Percentiles rank a stretch among this genome's conserved stretches.
Conservation (phyloP, 2,329 filamentous ascomycete genomes). For the Camillea tinctor region DNA sequence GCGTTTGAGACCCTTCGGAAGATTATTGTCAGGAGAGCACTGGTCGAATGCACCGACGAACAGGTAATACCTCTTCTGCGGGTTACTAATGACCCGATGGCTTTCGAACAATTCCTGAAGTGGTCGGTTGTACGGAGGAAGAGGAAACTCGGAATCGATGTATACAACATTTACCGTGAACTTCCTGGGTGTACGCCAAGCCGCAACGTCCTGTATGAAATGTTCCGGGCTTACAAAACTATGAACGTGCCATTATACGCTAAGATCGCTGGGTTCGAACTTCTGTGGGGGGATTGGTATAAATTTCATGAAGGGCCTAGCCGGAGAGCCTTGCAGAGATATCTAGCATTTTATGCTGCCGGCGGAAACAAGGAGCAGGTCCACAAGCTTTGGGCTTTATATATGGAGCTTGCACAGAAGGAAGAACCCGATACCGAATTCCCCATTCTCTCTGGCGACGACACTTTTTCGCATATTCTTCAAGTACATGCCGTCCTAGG, state of each 20-base stretch:
- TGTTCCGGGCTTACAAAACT: conserved; percentile 38
- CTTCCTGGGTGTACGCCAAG: conserved; percentile 40
- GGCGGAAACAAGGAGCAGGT: conserved; percentile 48
- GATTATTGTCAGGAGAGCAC: conserved; percentile 30
- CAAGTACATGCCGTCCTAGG: conserved; percentile 70
- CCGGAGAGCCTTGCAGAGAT: conserved; percentile 47
- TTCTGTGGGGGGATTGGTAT: conserved; percentile 50
- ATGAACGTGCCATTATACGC: conserved; percentile 36
- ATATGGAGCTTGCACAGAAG: conserved; percentile 32
- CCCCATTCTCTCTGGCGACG: conserved; percentile 32
- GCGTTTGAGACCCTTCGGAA: conserved; percentile 25
- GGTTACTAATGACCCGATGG: conserved; percentile 35
- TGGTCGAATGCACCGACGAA: conserved; percentile 23
- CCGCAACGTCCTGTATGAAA: conserved; percentile 39
- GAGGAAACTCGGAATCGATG: conserved; percentile 34
- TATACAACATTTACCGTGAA: conserved; percentile 47
- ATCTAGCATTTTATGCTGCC: conserved; percentile 47
- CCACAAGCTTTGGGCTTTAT: conserved; percentile 45
- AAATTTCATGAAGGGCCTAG: conserved; percentile 39
- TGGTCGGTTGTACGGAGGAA: conserved; percentile 29
- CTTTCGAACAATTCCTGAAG: conserved; percentile 46
- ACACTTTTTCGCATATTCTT: conserved; percentile 58
- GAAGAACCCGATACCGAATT: conserved; percentile 32
- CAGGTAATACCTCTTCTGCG: conserved; percentile 40
- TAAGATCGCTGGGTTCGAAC: conserved; percentile 42